Evolutionary conservation across 176 grass and related monocot species (phyloP).

Genomic region (Triticum urartu): DNA sequence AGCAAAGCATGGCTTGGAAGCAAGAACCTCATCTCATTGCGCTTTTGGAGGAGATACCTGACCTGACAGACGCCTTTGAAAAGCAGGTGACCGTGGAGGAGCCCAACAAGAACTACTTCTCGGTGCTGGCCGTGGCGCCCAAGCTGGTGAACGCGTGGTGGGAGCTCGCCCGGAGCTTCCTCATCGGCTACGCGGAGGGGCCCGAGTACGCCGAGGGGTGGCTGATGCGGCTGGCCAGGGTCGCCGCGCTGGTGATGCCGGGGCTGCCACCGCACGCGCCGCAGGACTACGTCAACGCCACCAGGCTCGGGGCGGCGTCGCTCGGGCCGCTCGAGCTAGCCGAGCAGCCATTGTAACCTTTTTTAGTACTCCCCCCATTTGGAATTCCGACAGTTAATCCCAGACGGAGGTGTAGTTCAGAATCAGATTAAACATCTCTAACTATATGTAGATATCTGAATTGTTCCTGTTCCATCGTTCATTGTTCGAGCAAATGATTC

Average conservation of each 20-base stretch:
- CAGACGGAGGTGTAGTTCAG: too few relatives aligned
- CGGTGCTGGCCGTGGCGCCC: constrained; percentile 42
- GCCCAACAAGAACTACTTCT: constrained; percentile 93
- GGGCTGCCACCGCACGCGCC: constrained; percentile 66
- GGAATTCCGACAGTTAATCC: too few relatives aligned
- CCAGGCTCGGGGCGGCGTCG: constrained; percentile 40
- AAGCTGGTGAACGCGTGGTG: constrained; percentile 50
- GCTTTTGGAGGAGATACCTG: background rate
- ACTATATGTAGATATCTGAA: too few relatives aligned
- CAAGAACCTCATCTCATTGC: background rate
- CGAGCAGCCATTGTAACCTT: background rate
- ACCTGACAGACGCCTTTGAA: background rate
- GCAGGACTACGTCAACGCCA: constrained; percentile 68
- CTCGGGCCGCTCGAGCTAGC: background rate
- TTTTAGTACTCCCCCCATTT: too few relatives aligned
- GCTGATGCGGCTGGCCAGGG: constrained; percentile 47
- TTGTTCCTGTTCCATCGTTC: too few relatives aligned
- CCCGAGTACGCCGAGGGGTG: constrained; percentile 72
- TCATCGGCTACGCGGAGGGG: constrained; percentile 55
- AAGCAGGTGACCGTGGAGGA: constrained; percentile 61
- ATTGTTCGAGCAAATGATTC: too few relatives aligned
- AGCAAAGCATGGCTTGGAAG: constrained; percentile 42
- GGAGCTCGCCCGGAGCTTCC: constrained; percentile 80
- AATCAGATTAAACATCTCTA: too few relatives aligned
- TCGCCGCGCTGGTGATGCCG: constrained; percentile 51